Conservation (phyloP, 352 stramenopile species). For the Plasmopara viticola region DNA sequence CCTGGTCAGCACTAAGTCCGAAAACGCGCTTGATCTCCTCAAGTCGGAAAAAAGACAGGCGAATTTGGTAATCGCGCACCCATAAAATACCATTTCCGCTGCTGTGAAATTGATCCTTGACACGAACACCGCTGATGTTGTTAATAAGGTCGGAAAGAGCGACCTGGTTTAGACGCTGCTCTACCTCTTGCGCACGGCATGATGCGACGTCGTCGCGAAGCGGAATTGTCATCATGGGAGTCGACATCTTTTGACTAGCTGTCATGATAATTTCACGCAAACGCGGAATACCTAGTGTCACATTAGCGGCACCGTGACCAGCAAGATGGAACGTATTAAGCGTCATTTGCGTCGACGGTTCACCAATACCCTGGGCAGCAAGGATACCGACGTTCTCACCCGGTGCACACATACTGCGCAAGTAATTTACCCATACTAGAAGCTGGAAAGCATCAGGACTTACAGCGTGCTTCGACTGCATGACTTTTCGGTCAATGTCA, state of each 20-base stretch:
- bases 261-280: conserved; percentile 99
- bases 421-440: conserved; percentile 98
- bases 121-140: conserved; percentile 87
- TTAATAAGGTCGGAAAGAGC: conserved; percentile 91
- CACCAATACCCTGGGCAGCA: conserved; percentile 97
- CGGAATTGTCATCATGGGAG: conserved; percentile 98
- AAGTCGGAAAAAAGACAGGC: conserved; percentile 90
- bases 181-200: conserved; percentile 61
- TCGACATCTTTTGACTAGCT: conserved; percentile 94
- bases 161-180: conserved; percentile 90
- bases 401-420: conserved; percentile 92
- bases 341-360: conserved; percentile 99
- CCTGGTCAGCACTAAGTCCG: conserved; percentile 90
- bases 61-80: conserved; percentile 96
- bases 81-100: conserved; percentile 88
- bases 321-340: conserved; percentile 99
- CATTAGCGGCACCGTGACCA: conserved; percentile 97
- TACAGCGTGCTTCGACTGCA: conserved; percentile 74
- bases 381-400: conserved; percentile 98
- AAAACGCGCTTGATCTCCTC: conserved; percentile 95
- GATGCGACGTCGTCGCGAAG: conserved; percentile 55
- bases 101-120: conserved; percentile 89
- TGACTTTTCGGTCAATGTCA: conserved; percentile 60
- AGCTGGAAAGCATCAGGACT: conserved; percentile 83
- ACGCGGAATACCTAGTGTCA: conserved; percentile 99